Evolutionary conservation across 2,329 filamentous ascomycete species (phyloP).

Genomic region (Talaromyces sp.): DNA sequence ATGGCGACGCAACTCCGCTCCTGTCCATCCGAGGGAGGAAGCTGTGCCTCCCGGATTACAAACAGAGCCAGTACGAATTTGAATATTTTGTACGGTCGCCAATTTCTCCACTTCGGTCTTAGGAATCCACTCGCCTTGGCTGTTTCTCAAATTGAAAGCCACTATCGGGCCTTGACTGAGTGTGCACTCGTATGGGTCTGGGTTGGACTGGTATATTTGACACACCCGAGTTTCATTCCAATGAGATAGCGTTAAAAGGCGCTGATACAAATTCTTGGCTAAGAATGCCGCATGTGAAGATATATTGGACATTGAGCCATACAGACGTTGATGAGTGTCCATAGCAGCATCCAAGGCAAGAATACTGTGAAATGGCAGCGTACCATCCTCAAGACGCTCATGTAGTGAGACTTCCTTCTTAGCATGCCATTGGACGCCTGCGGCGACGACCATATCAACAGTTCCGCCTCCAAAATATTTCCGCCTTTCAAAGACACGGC

Average conservation of each 20-base stretch:
- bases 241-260: slow-evolving; percentile 66
- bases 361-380: slow-evolving; percentile 86
- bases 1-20: slow-evolving; percentile 81
- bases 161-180: slow-evolving; percentile 70
- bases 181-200: slow-evolving; percentile 47
- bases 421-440: slow-evolving; percentile 81
- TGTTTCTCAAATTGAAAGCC: slow-evolving; percentile 78
- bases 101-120: slow-evolving; percentile 87
- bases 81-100: slow-evolving; percentile 74
- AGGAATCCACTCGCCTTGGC: slow-evolving; percentile 72
- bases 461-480: slow-evolving; percentile 94
- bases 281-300: slow-evolving; percentile 72
- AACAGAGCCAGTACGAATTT: slow-evolving; percentile 83
- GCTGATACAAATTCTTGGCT: slow-evolving; percentile 59
- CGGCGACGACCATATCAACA: slow-evolving; percentile 81
- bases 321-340: slow-evolving; percentile 68
- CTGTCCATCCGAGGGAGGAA: slow-evolving; percentile 68
- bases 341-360: slow-evolving; percentile 78
- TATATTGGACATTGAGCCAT: slow-evolving; percentile 69
- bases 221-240: slow-evolving; percentile 69
- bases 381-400: slow-evolving; percentile 86
- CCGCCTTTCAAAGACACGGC: slow-evolving; percentile 64
- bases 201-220: slow-evolving; percentile 60
- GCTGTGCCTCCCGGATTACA: slow-evolving; percentile 92
- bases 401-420: slow-evolving; percentile 73